Evolutionary conservation across 169 alveolate genomes (phyloP).

Genomic region (Theileria equi): DNA sequence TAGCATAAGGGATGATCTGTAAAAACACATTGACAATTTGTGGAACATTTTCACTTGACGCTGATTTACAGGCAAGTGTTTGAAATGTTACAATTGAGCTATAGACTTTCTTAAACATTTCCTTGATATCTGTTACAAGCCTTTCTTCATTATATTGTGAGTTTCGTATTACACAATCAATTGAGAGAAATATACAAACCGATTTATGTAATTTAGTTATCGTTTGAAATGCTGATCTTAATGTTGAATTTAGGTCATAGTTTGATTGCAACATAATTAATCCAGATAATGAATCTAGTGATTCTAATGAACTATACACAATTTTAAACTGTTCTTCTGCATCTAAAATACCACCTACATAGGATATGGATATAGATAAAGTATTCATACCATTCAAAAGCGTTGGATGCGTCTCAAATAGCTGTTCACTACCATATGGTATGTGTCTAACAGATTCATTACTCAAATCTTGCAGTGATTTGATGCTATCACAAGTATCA

Average conservation of each 20-base stretch:
- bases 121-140: neutral
- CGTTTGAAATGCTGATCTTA: neutral
- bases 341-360: no score
- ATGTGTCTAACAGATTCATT: neutral
- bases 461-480: neutral
- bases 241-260: slow-evolving; percentile 1
- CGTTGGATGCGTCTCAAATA: no score
- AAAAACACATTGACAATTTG: neutral
- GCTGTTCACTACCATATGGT: neutral
- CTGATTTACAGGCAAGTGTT: slow-evolving; percentile 3
- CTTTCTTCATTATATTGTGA: neutral
- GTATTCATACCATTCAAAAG: no score
- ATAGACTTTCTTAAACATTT: neutral
- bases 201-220: neutral
- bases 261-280: no score
- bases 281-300: no score
- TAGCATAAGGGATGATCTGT: neutral
- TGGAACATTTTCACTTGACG: neutral
- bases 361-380: no score
- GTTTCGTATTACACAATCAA: neutral
- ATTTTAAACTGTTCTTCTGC: no score
- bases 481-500: neutral
- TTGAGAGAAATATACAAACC: neutral
- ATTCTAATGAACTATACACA: no score
- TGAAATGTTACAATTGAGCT: neutral